Conservation (phyloP, 73 alveolate species). For the Symbiodinium natans region DNA sequence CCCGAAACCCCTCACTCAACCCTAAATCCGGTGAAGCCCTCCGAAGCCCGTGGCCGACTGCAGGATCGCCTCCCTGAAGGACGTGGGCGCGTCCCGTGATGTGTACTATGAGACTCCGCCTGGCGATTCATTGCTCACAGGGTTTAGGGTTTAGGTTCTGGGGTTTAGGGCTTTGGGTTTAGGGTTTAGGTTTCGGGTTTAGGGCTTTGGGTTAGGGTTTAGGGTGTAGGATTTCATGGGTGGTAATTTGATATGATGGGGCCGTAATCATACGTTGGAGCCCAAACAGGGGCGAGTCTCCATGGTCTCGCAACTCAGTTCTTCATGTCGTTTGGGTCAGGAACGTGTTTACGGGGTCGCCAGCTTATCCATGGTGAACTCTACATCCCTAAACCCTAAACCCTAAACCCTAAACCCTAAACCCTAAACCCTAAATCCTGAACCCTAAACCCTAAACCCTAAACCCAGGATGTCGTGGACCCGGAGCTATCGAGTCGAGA, state of each 20-base stretch:
- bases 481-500: neutral
- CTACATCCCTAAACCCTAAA: neutral
- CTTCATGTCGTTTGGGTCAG: neutral
- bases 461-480: neutral
- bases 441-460: neutral
- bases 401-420: neutral
- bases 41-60: neutral
- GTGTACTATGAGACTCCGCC: neutral
- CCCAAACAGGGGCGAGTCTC: no score
- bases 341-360: no score
- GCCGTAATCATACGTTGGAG: no score
- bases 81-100: neutral
- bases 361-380: no score
- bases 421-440: neutral
- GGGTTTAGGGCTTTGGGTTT: no score
- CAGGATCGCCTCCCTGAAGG: neutral
- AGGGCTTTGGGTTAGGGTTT: no score
- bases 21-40: neutral
- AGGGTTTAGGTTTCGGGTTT: no score
- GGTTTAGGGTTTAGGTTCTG: no score
- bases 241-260: no score
- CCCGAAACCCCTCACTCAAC: neutral
- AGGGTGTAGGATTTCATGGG: no score
- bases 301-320: neutral
- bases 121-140: neutral